Evolutionary conservation across 202 grass and related monocot species (phyloP).

Genomic region (Dendrocalamus latiflorus): DNA sequence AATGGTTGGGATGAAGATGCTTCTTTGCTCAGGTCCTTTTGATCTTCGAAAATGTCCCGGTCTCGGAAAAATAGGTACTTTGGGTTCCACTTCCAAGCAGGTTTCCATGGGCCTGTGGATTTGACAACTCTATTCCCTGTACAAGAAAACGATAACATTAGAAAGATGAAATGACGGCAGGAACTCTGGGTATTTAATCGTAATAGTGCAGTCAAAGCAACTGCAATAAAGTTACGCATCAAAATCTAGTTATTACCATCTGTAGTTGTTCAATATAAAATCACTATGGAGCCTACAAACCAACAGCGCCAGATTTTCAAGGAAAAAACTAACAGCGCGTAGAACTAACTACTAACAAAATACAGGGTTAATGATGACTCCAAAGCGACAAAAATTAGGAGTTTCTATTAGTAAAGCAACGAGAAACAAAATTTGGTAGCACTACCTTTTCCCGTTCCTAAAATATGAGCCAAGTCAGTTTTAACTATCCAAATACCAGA

Average conservation of each 20-base stretch:
- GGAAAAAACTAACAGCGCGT: not conserved
- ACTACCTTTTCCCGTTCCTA: not conserved
- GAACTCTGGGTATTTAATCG: not conserved
- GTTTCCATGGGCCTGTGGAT: slow-evolving; percentile 66
- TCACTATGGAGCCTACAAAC: not conserved
- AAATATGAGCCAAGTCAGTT: not conserved
- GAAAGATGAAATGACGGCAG: not conserved
- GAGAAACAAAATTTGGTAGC: not conserved
- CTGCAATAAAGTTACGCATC: not conserved
- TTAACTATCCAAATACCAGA: not conserved
- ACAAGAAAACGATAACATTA: not conserved
- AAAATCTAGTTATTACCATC: not conserved
- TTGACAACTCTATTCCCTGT: slow-evolving; percentile 71
- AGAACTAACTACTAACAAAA: not conserved
- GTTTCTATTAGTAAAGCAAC: not conserved
- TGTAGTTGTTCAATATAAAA: not conserved
- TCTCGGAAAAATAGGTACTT: slow-evolving; percentile 86
- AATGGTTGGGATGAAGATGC: not conserved
- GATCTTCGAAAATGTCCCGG: slow-evolving; percentile 73
- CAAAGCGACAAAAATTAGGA: not conserved
- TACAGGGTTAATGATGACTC: not conserved
- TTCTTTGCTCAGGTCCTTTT: slow-evolving; percentile 39
- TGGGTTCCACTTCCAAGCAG: slow-evolving; percentile 64
- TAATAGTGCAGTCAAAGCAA: not conserved
- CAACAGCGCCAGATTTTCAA: not conserved